phyloP scores from a whole-genome alignment of 2,329 filamentous ascomycete species.

The Cytospora schulzeri region DNA sequence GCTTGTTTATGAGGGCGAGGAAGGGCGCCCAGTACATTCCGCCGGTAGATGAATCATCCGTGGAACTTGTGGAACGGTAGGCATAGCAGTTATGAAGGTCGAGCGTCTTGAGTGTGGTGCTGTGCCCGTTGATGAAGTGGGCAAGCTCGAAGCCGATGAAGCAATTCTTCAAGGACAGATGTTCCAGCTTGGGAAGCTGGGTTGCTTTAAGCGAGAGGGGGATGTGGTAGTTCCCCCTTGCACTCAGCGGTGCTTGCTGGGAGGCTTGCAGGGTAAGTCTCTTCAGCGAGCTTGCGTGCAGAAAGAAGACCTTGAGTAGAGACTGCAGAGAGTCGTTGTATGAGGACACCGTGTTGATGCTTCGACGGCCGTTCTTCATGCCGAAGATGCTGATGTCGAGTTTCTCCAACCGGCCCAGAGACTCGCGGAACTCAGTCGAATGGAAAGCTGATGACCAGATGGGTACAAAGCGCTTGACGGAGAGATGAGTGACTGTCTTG shows the following conservation, averaged over 20 bases:
- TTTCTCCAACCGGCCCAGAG: constrained; percentile 19
- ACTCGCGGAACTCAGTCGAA: constrained; percentile 12
- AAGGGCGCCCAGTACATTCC: constrained; percentile 27
- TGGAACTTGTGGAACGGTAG: constrained; percentile 15
- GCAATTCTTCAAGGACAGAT: constrained; percentile 26
- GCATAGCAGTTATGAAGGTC: constrained; percentile 27
- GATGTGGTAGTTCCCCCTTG: constrained; percentile 25
- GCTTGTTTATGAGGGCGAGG: constrained; percentile 21
- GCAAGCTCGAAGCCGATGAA: constrained; percentile 28
- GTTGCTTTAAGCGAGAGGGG: constrained; percentile 26
- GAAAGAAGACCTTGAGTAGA: constrained; percentile 25
- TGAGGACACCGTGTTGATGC: constrained; percentile 26
- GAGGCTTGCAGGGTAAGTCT: constrained; percentile 24
- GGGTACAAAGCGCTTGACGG: constrained; percentile 21
- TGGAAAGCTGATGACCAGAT: constrained; percentile 26
- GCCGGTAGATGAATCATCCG: constrained; percentile 1
- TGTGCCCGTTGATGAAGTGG: constrained; percentile 27
- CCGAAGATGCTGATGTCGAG: constrained; percentile 22
- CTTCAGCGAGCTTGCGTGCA: constrained; percentile 23
- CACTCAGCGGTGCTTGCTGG: constrained; percentile 24
- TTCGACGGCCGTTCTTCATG: constrained; percentile 22
- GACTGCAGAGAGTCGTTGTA: constrained; percentile 27
- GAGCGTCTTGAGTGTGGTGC: constrained; percentile 11
- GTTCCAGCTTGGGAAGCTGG: constrained; percentile 22
- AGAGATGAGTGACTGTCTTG: constrained; percentile 18